Base-by-base conservation (phyloP, 352 stramenopile genomes). In the Pythium oligandrum region DNA sequence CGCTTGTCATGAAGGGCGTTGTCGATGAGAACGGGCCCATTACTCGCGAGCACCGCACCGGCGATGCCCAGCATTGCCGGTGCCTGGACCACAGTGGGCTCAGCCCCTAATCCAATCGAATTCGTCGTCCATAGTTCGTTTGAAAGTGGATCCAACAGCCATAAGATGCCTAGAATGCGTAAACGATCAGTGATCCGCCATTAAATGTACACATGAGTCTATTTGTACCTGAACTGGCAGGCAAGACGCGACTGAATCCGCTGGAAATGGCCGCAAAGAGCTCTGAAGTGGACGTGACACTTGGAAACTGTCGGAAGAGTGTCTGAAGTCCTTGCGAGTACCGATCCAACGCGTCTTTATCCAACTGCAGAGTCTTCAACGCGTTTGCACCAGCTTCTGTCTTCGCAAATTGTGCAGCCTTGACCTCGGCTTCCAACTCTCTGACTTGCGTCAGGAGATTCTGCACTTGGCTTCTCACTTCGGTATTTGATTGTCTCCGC, bases 61-160 rank as follows among this genome's bases (percentile, higher is more conserved):
- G 76, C 69, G 48, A 90, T 82, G 0, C 80, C 80, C 1, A 88
- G 55, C 31, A 71, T 72, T 3, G 68, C 74, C 5, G 80, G 70
- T 0, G 81, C 68, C 55, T 85, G 73, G n/a, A 58, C 30, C 26
- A 31, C 45, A 48, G 17, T 26, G 17, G 17, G 17, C 17, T 26
- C 17, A 26, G 17, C 17, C 17, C 36, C 56, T 40, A 75, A 64
- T 4, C 66, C 56, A 37, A 67, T 74, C 32, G 57, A 68, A 43
- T 67, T 66, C 68, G 49, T 83, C 6, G 75, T 85, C 80, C 80
- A 90, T 2, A 90, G 59, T 36, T 90, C 71, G 26, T 88, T 85
- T 32, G 53, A 74, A 6, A 64, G 70, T 17, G 80, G 70, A 33
- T 90, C 78, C 12, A 88, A 60, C 0, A 90, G 51, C 45, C 86